Evolutionary conservation across 345 rosid genomes (phyloP).

Genomic region (Boechera retrofracta): DNA sequence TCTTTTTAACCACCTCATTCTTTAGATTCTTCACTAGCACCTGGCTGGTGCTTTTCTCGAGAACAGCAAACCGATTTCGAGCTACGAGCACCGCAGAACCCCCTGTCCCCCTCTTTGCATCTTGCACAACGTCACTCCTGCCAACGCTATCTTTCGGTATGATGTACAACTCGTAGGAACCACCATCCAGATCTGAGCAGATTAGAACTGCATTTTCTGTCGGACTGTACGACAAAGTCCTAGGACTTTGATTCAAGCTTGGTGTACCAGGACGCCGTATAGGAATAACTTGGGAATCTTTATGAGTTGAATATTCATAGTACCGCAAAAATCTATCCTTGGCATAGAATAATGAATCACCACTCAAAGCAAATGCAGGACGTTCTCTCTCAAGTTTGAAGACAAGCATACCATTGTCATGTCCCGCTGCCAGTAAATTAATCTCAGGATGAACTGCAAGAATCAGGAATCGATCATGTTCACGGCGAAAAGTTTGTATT

Average conservation of each 20-base stretch:
- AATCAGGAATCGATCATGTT: conserved; percentile 95
- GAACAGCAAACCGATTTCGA: conserved; percentile 93
- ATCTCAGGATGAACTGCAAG: conserved; percentile 94
- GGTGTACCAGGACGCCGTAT: conserved; percentile 83
- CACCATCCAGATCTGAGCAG: conserved; percentile 95
- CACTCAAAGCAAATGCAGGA: conserved; percentile 91
- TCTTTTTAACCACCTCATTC: conserved; percentile 87
- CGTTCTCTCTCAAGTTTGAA: conserved; percentile 97
- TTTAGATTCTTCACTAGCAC: conserved; percentile 84
- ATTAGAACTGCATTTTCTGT: conserved; percentile 93
- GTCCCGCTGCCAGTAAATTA: conserved; percentile 63
- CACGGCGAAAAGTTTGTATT: conserved; percentile 92
- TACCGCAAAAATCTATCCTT: conserved; percentile 86
- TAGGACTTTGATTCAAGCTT: conserved; percentile 84
- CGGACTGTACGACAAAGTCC: conserved; percentile 92
- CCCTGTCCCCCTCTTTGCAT: conserved; percentile 85
- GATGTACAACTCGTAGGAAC: conserved; percentile 86
- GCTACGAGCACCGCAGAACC: conserved; percentile 91
- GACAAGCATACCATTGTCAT: conserved; percentile 96
- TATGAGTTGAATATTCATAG: conserved; percentile 84
- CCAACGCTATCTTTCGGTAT: conserved; percentile 82
- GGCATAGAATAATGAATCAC: conserved; percentile 79
- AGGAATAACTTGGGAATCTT: conserved; percentile 84
- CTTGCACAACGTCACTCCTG: conserved; percentile 76
- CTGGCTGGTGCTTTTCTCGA: conserved; percentile 88